Percentiles rank a stretch among this genome's conserved stretches.
phyloP scores from a whole-genome alignment of 2,329 filamentous ascomycete species.

The Pyrenochaeta sp. region DNA sequence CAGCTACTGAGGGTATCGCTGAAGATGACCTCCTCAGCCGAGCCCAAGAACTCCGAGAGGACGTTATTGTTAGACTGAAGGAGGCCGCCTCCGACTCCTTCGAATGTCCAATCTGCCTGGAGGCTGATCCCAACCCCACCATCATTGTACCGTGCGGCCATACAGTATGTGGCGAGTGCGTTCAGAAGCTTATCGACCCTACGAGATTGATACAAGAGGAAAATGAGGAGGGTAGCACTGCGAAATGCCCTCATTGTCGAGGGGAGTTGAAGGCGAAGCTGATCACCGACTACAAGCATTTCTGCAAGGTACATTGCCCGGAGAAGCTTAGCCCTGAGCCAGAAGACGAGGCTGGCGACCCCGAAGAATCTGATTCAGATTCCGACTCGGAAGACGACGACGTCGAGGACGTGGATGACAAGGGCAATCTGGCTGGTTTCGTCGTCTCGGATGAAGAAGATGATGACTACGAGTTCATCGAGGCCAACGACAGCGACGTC shows the following conservation, averaged over 20 bases:
- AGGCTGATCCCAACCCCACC: constrained; percentile 75
- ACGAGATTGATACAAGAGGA: constrained; percentile 59
- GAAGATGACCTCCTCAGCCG: constrained; percentile 67
- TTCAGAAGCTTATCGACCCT: constrained; percentile 72
- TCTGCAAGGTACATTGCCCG: constrained; percentile 76
- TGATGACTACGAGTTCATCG: constrained; percentile 52
- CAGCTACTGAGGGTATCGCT: constrained; percentile 66
- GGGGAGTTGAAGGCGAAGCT: constrained; percentile 70
- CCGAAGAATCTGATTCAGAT: constrained; percentile 43
- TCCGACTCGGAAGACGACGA: constrained; percentile 51
- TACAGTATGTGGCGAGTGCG: constrained; percentile 78
- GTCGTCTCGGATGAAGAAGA: constrained; percentile 61
- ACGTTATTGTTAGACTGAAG: constrained; percentile 74
- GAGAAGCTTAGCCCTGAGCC: constrained; percentile 48
- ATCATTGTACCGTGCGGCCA: constrained; percentile 88
- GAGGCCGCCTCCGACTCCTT: constrained; percentile 66
- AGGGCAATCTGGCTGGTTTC: constrained; percentile 59
- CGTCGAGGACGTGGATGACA: constrained; percentile 45
- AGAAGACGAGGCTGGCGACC: constrained; percentile 35
- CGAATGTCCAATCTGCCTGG: constrained; percentile 85
- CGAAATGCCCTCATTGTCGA: constrained; percentile 81
- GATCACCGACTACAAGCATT: constrained; percentile 76
- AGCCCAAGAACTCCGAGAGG: constrained; percentile 66
- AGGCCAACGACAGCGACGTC: constrained; percentile 42
- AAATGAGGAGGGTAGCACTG: constrained; percentile 58